These are phyloP conservation scores for Apiospora kogelbergensis DNA, from an alignment of 2,329 filamentous ascomycete species.

Conservation along the genomic window DNA sequence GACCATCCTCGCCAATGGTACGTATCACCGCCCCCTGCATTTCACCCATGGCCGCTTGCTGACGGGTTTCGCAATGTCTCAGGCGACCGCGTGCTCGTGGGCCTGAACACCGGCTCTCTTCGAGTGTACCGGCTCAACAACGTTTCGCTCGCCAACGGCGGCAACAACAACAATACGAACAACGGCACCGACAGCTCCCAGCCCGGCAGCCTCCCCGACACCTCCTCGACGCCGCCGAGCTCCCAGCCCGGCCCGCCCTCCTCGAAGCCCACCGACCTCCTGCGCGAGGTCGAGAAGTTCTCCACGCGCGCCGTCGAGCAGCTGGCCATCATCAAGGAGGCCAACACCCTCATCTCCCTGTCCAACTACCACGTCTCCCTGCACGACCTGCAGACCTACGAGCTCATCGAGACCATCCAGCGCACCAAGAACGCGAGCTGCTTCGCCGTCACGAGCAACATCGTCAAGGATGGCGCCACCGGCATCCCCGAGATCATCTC, in stretches of 20 bases:
- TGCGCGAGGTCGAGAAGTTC: slow-evolving; percentile 94
- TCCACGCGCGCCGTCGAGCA: slow-evolving; percentile 88
- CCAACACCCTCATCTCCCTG: slow-evolving; percentile 84
- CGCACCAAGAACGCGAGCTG: slow-evolving; percentile 85
- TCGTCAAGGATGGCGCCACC: slow-evolving; percentile 83
- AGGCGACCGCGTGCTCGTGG: slow-evolving; percentile 90
- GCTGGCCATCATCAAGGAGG: slow-evolving; percentile 93
- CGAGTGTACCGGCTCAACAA: slow-evolving; percentile 92
- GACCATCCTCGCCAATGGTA: slow-evolving; percentile 88
- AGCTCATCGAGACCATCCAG: slow-evolving; percentile 73
- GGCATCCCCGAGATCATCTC: slow-evolving; percentile 93
- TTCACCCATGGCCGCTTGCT: neutral
- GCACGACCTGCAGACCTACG: slow-evolving; percentile 84
- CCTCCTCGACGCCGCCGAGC: slow-evolving; percentile 25
- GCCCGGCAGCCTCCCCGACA: slow-evolving; percentile 27
- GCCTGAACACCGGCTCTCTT: slow-evolving; percentile 83
- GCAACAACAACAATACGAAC: slow-evolving; percentile 26
- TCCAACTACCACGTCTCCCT: slow-evolving; percentile 89
- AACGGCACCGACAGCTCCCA: slow-evolving; percentile 4
- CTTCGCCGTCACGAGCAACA: slow-evolving; percentile 94
- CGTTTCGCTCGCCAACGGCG: slow-evolving; percentile 37
- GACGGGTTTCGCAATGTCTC: neutral
- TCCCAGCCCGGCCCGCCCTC: slow-evolving; percentile 26
- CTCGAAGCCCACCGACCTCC: slow-evolving; percentile 72
- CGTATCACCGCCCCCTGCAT: slow-evolving; percentile 18